phyloP scores from a whole-genome alignment of 2,329 filamentous ascomycete species.

The Neonectria faginata region DNA sequence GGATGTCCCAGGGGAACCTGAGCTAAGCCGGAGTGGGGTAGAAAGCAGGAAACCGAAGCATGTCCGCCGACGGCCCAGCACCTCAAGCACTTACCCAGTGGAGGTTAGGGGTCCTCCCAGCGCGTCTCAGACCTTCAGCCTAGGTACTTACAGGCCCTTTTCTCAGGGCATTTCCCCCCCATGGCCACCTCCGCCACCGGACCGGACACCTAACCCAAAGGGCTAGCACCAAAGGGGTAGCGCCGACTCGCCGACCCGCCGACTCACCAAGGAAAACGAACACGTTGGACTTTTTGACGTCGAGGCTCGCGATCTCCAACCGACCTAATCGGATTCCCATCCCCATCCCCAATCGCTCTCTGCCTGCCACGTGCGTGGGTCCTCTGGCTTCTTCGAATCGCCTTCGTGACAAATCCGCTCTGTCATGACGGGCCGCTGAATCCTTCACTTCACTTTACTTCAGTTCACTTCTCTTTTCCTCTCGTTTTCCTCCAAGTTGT shows the following conservation, averaged over 20 bases:
- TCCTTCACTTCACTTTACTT: slow-evolving; percentile 2
- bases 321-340: slow-evolving; percentile 23
- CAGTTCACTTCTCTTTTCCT: slow-evolving; percentile 23
- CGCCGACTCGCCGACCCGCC: slow-evolving; percentile 40
- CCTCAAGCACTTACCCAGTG: too few species aligned
- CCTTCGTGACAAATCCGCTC: slow-evolving; percentile 46
- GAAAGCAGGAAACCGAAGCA: slow-evolving; percentile 10
- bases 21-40: slow-evolving; percentile 15
- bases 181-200: slow-evolving; percentile 1
- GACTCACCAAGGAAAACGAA: slow-evolving; percentile 43
- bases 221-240: slow-evolving; percentile 24
- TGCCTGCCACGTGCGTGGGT: slow-evolving; percentile 50
- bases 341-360: slow-evolving; percentile 31
- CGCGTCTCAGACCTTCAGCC: neutral
- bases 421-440: slow-evolving; percentile 46
- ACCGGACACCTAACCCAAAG: slow-evolving; percentile 25
- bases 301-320: slow-evolving; percentile 25
- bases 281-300: slow-evolving; percentile 47
- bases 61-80: neutral
- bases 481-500: slow-evolving; percentile 19
- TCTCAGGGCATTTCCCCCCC: neutral
- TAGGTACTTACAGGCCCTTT: slow-evolving; percentile 3
- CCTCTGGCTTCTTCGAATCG: slow-evolving; percentile 36
- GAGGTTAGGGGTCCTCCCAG: neutral
- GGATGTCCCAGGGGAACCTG: too few species aligned